Percentiles rank a stretch among this genome's conserved stretches.
Conservation (phyloP, 2,329 filamentous ascomycete genomes). For the Calonectria pseudoreteaudii region DNA sequence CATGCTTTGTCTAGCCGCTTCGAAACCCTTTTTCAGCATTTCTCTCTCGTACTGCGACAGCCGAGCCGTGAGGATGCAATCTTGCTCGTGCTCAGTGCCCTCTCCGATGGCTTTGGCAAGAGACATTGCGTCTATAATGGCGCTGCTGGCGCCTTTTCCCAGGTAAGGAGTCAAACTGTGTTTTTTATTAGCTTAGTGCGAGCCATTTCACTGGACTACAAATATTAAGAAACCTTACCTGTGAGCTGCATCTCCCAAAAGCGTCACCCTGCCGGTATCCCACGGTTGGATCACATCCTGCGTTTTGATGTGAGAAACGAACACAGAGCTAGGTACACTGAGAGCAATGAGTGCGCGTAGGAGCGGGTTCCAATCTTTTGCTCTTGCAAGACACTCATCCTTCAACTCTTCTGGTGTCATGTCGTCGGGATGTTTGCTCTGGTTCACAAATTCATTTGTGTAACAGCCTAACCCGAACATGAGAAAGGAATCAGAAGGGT, state of each 20-base stretch:
- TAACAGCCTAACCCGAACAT: background rate
- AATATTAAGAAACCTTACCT: background rate
- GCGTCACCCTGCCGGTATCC: background rate
- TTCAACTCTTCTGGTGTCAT: background rate
- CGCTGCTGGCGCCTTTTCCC: background rate
- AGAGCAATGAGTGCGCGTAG: background rate
- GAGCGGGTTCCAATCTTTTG: background rate
- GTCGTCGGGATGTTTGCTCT: background rate
- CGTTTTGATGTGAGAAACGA: background rate
- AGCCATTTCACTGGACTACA: too few species aligned
- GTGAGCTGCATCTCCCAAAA: background rate
- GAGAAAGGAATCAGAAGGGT: background rate
- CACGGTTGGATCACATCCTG: background rate
- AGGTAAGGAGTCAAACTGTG: background rate
- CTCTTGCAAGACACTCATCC: background rate
- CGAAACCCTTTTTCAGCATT: background rate
- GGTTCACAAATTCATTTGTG: background rate
- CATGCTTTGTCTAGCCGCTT: background rate
- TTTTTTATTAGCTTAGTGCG: background rate
- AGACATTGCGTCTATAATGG: background rate
- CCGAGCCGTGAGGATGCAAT: background rate
- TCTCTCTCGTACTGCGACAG: background rate
- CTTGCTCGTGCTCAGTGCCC: background rate
- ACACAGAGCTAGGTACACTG: background rate
- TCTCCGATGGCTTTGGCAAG: background rate